These are phyloP conservation scores for Fusarium piperis DNA, from an alignment of 2,329 filamentous ascomycete species.

Conservation along the genomic window DNA sequence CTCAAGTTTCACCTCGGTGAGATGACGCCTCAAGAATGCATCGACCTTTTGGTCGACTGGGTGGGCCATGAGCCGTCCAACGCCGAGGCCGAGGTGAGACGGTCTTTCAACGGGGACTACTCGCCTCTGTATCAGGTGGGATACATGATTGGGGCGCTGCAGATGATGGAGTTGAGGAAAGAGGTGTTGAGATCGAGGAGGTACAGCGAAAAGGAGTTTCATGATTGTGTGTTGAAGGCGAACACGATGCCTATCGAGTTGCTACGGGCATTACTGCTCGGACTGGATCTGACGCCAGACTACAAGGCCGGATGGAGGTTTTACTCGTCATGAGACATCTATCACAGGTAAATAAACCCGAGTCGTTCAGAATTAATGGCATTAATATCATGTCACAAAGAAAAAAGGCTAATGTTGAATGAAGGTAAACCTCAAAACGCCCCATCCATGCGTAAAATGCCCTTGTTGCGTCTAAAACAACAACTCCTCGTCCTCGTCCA, in stretches of 20 bases:
- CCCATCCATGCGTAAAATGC: constrained; percentile 5
- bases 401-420: constrained; percentile 16
- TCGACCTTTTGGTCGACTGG: constrained; percentile 64
- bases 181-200: constrained; percentile 54
- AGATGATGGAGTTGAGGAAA: constrained; percentile 60
- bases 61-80: constrained; percentile 68
- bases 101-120: constrained; percentile 66
- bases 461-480: constrained; percentile 29
- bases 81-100: constrained; percentile 68
- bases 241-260: constrained; percentile 66
- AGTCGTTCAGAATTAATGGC: neutral
- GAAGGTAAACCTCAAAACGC: constrained; percentile 20
- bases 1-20: constrained; percentile 66
- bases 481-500: constrained; percentile 63
- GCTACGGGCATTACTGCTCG: constrained; percentile 58
- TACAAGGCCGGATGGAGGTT: constrained; percentile 62
- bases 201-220: constrained; percentile 63
- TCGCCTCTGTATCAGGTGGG: constrained; percentile 67
- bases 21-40: constrained; percentile 62
- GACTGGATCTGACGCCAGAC: constrained; percentile 52
- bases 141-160: constrained; percentile 68
- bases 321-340: constrained; percentile 30
- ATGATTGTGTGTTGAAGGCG: constrained; percentile 61
- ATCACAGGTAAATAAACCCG: neutral
- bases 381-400: constrained; percentile 35